phyloP scores from a whole-genome alignment of 352 stramenopile genomes.

The Phytophthora quininea region DNA sequence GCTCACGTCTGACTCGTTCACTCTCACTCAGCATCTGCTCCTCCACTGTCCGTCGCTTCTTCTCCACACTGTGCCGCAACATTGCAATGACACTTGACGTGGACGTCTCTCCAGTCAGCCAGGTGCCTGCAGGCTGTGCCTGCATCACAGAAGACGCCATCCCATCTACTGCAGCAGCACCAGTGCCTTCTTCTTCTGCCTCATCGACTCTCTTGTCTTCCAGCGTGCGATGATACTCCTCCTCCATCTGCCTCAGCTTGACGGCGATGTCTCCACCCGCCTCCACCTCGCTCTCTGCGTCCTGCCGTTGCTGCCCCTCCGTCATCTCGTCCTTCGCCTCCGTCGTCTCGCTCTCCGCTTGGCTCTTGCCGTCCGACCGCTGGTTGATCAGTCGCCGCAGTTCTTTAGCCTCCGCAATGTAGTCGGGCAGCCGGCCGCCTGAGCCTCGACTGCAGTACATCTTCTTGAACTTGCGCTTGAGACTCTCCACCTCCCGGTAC shows the following conservation, averaged over 20 bases:
- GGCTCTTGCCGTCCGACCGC: constrained; percentile 24
- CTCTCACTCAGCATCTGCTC: constrained; percentile 60
- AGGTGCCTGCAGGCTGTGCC: too few species aligned
- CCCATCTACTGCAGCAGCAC: neutral
- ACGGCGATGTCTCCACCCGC: constrained; percentile 29
- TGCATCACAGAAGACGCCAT: too few species aligned
- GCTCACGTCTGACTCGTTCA: constrained; percentile 57
- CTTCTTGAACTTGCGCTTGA: constrained; percentile 80
- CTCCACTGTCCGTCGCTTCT: constrained; percentile 51
- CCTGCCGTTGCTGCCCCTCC: neutral
- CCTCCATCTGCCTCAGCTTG: constrained; percentile 50
- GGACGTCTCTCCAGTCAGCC: constrained; percentile 4
- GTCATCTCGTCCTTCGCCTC: neutral
- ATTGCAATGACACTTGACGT: constrained; percentile 54
- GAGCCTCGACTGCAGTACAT: constrained; percentile 58
- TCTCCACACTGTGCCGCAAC: constrained; percentile 60
- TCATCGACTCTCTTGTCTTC: constrained; percentile 9
- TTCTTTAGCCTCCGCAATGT: constrained; percentile 58
- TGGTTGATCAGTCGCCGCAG: constrained; percentile 55
- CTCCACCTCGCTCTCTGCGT: constrained; percentile 13
- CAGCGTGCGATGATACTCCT: constrained; percentile 43
- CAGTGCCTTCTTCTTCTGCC: neutral
- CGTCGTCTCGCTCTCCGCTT: neutral
- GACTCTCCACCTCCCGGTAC: constrained; percentile 64
- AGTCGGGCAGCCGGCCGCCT: constrained; percentile 43